Evolutionary conservation across 2,329 filamentous ascomycete species (phyloP).

Genomic region (Scopulariopsis brevicaulis): DNA sequence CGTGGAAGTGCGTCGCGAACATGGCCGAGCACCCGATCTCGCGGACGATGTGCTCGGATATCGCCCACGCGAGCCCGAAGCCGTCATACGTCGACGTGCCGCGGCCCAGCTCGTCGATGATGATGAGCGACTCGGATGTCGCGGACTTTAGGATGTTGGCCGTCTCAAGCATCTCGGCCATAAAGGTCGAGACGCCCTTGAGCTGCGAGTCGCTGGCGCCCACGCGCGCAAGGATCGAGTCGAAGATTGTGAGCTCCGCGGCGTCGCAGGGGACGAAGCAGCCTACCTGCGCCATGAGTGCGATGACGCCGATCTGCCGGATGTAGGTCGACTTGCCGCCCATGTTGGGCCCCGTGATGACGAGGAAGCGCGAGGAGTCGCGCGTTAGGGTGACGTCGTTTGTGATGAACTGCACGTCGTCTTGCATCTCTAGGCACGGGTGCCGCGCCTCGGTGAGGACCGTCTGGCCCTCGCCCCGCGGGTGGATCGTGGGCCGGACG

Average conservation of each 20-base stretch:
- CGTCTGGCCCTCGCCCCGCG: constrained; percentile 78
- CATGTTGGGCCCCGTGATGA: constrained; percentile 98
- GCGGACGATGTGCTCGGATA: constrained; percentile 91
- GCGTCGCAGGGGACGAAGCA: constrained; percentile 90
- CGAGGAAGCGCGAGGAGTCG: constrained; percentile 75
- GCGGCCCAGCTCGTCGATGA: constrained; percentile 94
- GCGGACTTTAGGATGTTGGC: constrained; percentile 97
- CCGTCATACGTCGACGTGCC: constrained; percentile 98
- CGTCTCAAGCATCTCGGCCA: constrained; percentile 99
- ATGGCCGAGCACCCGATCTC: constrained; percentile 91
- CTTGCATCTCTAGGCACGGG: constrained; percentile 97
- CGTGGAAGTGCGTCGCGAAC: constrained; percentile 98
- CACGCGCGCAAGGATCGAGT: constrained; percentile 91
- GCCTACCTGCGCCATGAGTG: constrained; percentile 92
- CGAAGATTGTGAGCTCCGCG: constrained; percentile 90
- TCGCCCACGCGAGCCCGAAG: constrained; percentile 98
- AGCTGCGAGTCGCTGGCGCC: constrained; percentile 94
- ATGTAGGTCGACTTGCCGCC: constrained; percentile 98
- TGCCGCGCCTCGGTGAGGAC: constrained; percentile 88
- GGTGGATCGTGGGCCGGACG: constrained; percentile 80
- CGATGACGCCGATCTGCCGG: constrained; percentile 91
- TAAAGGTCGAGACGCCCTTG: constrained; percentile 96
- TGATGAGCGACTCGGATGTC: constrained; percentile 89
- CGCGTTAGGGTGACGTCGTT: constrained; percentile 82
- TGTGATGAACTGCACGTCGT: constrained; percentile 96